phyloP scores from a whole-genome alignment of 2,329 filamentous ascomycete genomes.

The Nigrospora oryzae region DNA sequence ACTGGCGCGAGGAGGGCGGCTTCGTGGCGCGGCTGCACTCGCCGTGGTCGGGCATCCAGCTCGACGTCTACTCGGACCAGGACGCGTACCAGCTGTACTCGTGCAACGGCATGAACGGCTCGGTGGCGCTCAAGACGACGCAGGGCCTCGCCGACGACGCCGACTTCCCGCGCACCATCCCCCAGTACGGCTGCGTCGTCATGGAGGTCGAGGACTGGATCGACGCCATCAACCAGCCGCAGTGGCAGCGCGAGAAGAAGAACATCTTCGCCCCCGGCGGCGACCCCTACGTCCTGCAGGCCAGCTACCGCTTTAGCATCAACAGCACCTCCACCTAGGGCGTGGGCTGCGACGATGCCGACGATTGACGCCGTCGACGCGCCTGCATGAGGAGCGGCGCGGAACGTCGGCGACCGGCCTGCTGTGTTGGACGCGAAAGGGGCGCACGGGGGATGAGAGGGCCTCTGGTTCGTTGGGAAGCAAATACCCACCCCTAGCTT shows the following conservation, averaged over 20 bases:
- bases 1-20: conserved; percentile 51
- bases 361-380: too few species aligned
- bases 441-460: too few species aligned
- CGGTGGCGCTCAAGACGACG: conserved; percentile 58
- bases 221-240: conserved; percentile 84
- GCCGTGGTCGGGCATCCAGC: conserved; percentile 70
- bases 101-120: conserved; percentile 70
- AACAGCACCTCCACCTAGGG: conserved; percentile 19
- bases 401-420: too few species aligned
- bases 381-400: too few species aligned
- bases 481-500: too few species aligned
- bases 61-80: conserved; percentile 79
- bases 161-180: conserved; percentile 52
- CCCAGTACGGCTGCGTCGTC: conserved; percentile 77
- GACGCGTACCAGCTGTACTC: conserved; percentile 83
- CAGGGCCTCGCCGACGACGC: conserved; percentile 53
- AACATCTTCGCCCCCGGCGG: conserved; percentile 53
- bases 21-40: conserved; percentile 62
- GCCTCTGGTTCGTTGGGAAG: too few species aligned
- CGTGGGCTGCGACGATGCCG: too few species aligned
- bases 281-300: conserved; percentile 53
- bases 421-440: too few species aligned
- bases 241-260: conserved; percentile 64
- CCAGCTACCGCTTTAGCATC: conserved; percentile 51
- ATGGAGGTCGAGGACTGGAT: conserved; percentile 93